Evolutionary conservation across 2,329 filamentous ascomycete species (phyloP).

Genomic region (Ascochyta clinopodiicola): DNA sequence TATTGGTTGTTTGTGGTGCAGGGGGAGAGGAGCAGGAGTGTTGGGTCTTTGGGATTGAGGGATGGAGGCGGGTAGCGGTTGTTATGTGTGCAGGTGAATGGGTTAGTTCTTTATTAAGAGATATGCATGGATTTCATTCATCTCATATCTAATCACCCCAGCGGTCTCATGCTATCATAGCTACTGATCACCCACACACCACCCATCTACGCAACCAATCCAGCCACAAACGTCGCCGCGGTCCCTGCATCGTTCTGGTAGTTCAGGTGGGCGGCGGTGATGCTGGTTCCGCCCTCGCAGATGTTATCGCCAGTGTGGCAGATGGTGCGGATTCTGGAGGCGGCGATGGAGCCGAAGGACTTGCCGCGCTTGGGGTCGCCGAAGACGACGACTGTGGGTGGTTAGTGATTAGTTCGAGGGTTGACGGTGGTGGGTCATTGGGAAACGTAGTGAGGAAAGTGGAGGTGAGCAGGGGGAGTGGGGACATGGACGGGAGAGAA

Average conservation of each 20-base stretch:
- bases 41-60: too few relatives aligned
- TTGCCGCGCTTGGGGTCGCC: slow-evolving; percentile 43
- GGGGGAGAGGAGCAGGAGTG: too few relatives aligned
- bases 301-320: slow-evolving; percentile 43
- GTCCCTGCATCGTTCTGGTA: slow-evolving; percentile 22
- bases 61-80: too few relatives aligned
- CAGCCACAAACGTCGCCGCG: slow-evolving; percentile 23
- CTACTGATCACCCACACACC: too few relatives aligned
- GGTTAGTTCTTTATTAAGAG: too few relatives aligned
- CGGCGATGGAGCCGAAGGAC: slow-evolving; percentile 30
- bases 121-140: too few relatives aligned
- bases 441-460: too few relatives aligned
- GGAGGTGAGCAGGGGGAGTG: not conserved
- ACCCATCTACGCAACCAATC: not conserved
- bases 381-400: slow-evolving; percentile 35
- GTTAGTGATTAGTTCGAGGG: not conserved
- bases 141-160: too few relatives aligned
- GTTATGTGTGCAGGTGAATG: too few relatives aligned
- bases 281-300: slow-evolving; percentile 21
- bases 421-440: too few relatives aligned
- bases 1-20: too few relatives aligned
- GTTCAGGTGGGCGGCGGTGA: slow-evolving; percentile 22
- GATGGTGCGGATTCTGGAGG: slow-evolving; percentile 33
- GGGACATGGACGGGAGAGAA: not conserved
- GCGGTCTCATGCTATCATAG: too few relatives aligned